phyloP scores from a whole-genome alignment of 1,284 basidiomycete genomes.

The Cronartium quercuum region DNA sequence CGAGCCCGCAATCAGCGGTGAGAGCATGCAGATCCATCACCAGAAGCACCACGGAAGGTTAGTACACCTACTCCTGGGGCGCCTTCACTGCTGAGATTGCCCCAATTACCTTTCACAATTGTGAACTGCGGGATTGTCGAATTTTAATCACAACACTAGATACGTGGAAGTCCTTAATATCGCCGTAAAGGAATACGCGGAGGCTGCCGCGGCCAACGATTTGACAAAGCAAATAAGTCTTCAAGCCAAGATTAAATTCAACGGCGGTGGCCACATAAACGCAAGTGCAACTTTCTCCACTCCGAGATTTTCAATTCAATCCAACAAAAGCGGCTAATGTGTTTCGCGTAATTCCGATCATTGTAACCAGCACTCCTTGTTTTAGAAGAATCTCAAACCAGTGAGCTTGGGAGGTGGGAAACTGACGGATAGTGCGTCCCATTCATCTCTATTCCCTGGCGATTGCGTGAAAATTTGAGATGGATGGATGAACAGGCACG shows the following conservation, averaged over 20 bases:
- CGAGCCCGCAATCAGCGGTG: conserved; percentile 71
- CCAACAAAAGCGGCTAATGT: not conserved
- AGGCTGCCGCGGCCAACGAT: conserved; percentile 57
- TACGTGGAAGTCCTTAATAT: conserved; percentile 51
- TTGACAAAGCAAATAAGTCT: conserved; percentile 76
- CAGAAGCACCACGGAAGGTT: conserved; percentile 77
- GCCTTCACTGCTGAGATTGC: not conserved
- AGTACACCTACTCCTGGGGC: not conserved
- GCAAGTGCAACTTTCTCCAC: not conserved
- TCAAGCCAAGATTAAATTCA: conserved; percentile 80
- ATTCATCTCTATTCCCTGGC: conserved; percentile 30
- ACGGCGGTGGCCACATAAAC: conserved; percentile 67
- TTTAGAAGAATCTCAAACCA: conserved; percentile 92
- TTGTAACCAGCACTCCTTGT: conserved; percentile 71
- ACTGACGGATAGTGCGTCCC: conserved; percentile 52
- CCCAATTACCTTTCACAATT: not conserved
- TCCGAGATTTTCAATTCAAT: conserved; percentile 60
- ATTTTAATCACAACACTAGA: not conserved
- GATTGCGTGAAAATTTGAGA: not conserved
- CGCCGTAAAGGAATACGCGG: conserved; percentile 73
- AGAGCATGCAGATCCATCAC: conserved; percentile 85
- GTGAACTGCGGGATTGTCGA: not conserved
- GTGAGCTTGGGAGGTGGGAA: conserved; percentile 59
- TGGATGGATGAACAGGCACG: conserved; percentile 53
- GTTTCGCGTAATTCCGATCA: not conserved